Conservation (phyloP, 2,329 filamentous ascomycete species). For the Ceratocystis huliohia region DNA sequence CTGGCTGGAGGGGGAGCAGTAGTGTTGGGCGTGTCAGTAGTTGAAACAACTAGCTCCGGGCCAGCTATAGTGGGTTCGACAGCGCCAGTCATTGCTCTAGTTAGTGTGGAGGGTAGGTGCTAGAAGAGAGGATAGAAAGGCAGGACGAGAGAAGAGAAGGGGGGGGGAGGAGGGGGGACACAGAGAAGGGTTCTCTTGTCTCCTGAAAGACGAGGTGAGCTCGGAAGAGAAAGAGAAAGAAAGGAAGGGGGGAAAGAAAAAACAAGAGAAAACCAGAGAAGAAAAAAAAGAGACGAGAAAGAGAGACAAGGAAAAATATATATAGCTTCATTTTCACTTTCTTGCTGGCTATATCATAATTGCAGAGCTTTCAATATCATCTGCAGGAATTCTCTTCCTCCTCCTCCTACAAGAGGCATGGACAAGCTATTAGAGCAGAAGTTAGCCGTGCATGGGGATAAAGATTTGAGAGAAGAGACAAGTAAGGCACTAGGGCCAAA, state of each 20-base stretch:
- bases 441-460: background rate
- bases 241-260: background rate
- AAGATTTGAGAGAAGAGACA: background rate
- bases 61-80: background rate
- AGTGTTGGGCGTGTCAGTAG: background rate
- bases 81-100: constrained; percentile 5
- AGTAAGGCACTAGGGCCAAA: background rate
- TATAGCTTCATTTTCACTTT: too few species aligned
- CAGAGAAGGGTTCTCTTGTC: background rate
- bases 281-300: background rate
- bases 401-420: background rate
- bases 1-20: background rate
- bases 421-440: background rate
- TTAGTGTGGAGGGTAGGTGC: background rate
- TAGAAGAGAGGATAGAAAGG: background rate
- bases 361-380: constrained; percentile 8
- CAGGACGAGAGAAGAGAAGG: background rate
- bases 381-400: background rate
- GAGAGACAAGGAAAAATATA: too few species aligned
- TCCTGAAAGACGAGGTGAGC: background rate
- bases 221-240: background rate
- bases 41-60: constrained; percentile 4
- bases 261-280: background rate
- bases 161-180: background rate
- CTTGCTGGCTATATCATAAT: background rate